Conservation (phyloP, 73 alveolate species). For the Halteria grandinella region DNA sequence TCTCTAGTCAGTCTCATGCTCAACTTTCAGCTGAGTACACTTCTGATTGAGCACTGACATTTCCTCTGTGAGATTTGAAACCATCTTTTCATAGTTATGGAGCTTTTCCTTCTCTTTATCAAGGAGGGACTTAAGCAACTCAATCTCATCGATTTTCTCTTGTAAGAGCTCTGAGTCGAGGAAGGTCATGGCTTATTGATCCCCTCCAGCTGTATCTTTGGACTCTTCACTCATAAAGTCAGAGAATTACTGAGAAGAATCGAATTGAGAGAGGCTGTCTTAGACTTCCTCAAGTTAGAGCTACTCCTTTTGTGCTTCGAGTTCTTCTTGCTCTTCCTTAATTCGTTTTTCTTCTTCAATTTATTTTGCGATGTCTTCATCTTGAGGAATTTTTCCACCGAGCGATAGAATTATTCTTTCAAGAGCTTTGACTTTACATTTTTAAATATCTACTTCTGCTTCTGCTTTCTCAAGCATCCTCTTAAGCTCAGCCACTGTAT, state of each 20-base stretch:
- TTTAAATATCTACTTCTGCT: constrained; percentile 35
- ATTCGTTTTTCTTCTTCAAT: constrained; percentile 5
- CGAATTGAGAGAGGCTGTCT: too few species aligned
- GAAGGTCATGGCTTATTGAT: background rate
- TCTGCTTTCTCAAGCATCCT: constrained; percentile 54
- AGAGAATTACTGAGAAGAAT: too few species aligned
- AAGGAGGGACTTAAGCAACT: constrained; percentile 8
- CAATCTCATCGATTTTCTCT: constrained; percentile 17
- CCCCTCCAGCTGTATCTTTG: background rate
- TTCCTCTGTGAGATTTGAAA: constrained; percentile 40
- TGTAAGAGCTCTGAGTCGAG: background rate
- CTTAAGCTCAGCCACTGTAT: constrained; percentile 80
- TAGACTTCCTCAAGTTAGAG: too few species aligned
- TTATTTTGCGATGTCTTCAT: constrained; percentile 20
- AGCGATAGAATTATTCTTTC: constrained; percentile 27
- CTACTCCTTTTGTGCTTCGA: too few species aligned
- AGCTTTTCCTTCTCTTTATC: constrained; percentile 40
- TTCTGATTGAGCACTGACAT: constrained; percentile 1
- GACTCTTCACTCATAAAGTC: background rate
- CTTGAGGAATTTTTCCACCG: constrained; percentile 55
- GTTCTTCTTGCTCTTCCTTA: constrained; percentile 7
- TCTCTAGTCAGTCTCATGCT: background rate
- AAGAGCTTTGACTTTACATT: constrained; percentile 26
- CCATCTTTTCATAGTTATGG: constrained; percentile 1
- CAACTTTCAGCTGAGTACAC: background rate